Base-by-base conservation (phyloP, 192 early-diverging fungal species). In the Linnemannia schmuckeri region DNA sequence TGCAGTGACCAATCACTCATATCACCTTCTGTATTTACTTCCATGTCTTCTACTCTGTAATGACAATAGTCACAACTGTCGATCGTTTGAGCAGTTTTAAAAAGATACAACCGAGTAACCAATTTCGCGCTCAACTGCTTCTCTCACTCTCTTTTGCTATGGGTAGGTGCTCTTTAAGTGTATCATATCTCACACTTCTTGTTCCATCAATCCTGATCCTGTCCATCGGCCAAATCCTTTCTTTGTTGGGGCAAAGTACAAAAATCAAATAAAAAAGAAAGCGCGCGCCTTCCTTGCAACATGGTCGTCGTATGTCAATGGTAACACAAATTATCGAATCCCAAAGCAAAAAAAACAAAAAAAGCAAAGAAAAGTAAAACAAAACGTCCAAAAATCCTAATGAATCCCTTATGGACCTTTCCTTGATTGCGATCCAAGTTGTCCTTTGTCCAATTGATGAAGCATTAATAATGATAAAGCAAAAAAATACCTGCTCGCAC, bases 401-500 rank as follows among this genome's bases (percentile, higher is more conserved):
- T 30, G 9, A 20, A 0, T 2, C 20, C 20, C 20, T 13, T 35
- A 42, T 17, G 37, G 37, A n/a, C 72, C 72, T 46, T 46, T 27
- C 47, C 41, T 27, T 35, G 44, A 22, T 46, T 44, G 17, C 44
- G 41, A 47, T 52, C 41, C 70, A 71, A 41, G 33, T 24, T 6
- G 69, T 38, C 41, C 41, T 52, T 52, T 47, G 10, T 47, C 27
- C 38, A 74, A n/a, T 30, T 52, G 24, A 33, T 13, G 8, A n/a
- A 33, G 47, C n/a, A 52, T 15, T 55, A 40, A 24, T 6, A 20
- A 22, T 41, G 40, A 20, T 61, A 52, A 52, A 52, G 18, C 44
- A 46, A 35, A 41, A n/a, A 47, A 20, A 24, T 87, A 87, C 85
- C 85, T 87, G 85, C 66, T 87, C 85, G 76, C 85, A 78, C 85